Evolutionary conservation across 495 filamentous ascomycete genomes (phyloP).

Genomic region (Aspergillus bridgeri): DNA sequence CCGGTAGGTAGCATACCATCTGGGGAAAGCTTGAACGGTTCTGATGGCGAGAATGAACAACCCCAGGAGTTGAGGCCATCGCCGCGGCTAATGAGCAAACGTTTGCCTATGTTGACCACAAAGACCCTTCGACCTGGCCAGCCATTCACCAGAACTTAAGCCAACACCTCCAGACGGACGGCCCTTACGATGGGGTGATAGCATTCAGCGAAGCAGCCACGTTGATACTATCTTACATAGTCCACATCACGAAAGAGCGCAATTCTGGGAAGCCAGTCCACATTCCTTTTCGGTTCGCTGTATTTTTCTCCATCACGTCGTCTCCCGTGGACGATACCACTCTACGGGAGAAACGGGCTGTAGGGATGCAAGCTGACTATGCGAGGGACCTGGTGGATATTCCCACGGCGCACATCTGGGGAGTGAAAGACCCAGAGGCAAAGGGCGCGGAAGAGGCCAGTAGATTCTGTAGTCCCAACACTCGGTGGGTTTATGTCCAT

Average conservation of each 20-base stretch:
- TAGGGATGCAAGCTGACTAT: too few relatives aligned
- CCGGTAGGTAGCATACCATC: slow-evolving; percentile 16
- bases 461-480: slow-evolving; percentile 18
- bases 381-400: slow-evolving; percentile 4
- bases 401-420: slow-evolving; percentile 35
- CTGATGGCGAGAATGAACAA: too few relatives aligned
- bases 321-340: too few relatives aligned
- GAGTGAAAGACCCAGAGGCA: background rate
- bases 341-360: too few relatives aligned
- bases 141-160: slow-evolving; percentile 19
- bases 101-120: slow-evolving; percentile 20
- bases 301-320: slow-evolving; percentile 7
- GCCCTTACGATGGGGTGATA: slow-evolving; percentile 34
- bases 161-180: slow-evolving; percentile 12
- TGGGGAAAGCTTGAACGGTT: too few relatives aligned
- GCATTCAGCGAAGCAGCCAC: slow-evolving; percentile 27
- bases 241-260: background rate
- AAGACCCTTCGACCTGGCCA: background rate
- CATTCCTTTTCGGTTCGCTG: slow-evolving; percentile 4
- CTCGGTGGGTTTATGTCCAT: slow-evolving; percentile 21
- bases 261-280: too few relatives aligned
- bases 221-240: background rate
- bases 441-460: slow-evolving; percentile 2
- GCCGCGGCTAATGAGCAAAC: slow-evolving; percentile 10
- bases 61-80: too few relatives aligned